Evolutionary conservation across 257 asterid genomes (phyloP), one percentile per base, ranked within the genome.

Genomic region (Solanum pimpinellifolium): DNA sequence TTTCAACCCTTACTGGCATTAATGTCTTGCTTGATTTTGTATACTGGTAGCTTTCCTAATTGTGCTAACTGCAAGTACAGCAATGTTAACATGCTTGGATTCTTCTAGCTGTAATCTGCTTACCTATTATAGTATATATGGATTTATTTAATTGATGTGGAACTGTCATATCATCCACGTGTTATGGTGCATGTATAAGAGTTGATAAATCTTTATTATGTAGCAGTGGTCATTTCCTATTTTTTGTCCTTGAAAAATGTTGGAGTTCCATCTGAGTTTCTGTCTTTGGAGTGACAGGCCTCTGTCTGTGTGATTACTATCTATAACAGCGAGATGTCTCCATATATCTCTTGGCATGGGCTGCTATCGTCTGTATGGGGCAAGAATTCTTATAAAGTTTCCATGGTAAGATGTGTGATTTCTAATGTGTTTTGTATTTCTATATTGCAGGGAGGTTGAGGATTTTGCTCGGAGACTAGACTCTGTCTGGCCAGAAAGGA

Each of bases 391-490:
- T 59, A n/a, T 65, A 29, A 25, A 62, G 14, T 23, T 37, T 33
- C 31, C n/a, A 84, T 35, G 77, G 77, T 29, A 39, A 60, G 56
- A n/a, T 42, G 18, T 16, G 85, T 49, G 42, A 31, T 84, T 46
- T 65, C 35, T 31, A 20, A 70, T 62, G 25, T 62, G 72, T 18
- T 81, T 69, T 59, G 18, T 27, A 47, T 80, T 47, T 39, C 52
- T 62, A 18, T 29, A n/a, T 47, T 46, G 59, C 78, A 91, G 93
- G 91, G 93, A 91, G 88, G 93, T 91, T 80, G 93, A 90, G 86
- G 93, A 91, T 88, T 91, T 91, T 90, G 92, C 93, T 65, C 89
- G 93, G 69, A 89, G 93, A 83, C 89, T 91, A 83, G 90, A 91
- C 86, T 90, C 92, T 73, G 92, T 84, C 46, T 91, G 93, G 93